Evolutionary conservation across 78 protist species (phyloP).

Genomic region (Paratrimastix pyriformis): DNA sequence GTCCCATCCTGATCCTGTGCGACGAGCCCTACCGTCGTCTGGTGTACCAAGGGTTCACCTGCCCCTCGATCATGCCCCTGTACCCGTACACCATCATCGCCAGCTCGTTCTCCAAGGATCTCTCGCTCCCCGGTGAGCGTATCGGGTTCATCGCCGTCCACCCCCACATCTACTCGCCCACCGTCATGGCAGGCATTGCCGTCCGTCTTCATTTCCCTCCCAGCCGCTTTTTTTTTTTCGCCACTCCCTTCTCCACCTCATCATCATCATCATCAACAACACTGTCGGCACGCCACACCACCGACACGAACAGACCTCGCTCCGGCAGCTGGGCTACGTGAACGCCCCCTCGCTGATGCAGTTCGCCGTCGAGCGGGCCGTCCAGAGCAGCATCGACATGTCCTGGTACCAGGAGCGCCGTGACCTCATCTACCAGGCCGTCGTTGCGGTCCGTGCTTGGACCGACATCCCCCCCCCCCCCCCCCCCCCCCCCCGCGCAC

Average conservation of each 20-base stretch:
- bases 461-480: too few relatives aligned
- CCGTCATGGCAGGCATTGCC: not conserved
- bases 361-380: not conserved
- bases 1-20: not conserved
- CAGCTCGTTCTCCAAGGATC: constrained; percentile 8
- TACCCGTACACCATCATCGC: not conserved
- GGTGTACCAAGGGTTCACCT: not conserved
- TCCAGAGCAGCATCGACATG: not conserved
- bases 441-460: not conserved
- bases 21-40: constrained; percentile 23
- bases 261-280: not conserved
- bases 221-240: not conserved
- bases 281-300: not conserved
- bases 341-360: not conserved
- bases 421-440: not conserved
- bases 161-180: not conserved
- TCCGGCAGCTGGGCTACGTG: not conserved
- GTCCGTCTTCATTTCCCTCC: not conserved
- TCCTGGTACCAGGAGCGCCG: not conserved
- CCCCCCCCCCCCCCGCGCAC: too few relatives aligned
- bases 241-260: not conserved
- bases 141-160: not conserved
- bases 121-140: constrained; percentile 7
- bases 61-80: not conserved
- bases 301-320: not conserved